Evolutionary conservation across 1,284 basidiomycete genomes (phyloP).

Genomic region (Irpex sp.): DNA sequence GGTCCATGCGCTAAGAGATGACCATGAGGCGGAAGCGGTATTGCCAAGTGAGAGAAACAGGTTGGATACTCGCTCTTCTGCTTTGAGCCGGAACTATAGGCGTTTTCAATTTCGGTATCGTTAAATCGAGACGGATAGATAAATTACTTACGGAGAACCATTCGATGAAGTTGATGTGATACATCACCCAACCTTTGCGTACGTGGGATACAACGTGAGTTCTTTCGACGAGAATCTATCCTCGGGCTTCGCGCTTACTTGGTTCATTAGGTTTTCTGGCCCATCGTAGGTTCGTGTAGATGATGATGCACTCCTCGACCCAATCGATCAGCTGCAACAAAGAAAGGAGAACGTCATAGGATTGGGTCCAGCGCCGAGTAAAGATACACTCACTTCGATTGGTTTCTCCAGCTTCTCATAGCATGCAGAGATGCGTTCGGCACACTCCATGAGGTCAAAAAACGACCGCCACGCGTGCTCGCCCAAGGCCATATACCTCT

Average conservation of each 20-base stretch:
- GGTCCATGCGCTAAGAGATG: background rate
- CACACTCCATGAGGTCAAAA: slow-evolving; percentile 1
- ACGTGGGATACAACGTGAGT: no score
- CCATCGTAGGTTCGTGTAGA: background rate
- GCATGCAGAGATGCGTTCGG: slow-evolving; percentile 3
- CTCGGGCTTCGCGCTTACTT: background rate
- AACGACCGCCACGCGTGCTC: background rate
- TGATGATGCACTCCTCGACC: slow-evolving; percentile 2
- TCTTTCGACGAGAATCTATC: no score
- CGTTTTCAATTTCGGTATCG: no score
- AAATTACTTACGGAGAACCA: no score
- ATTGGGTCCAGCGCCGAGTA: background rate
- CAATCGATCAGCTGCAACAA: slow-evolving; percentile 5
- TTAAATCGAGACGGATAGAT: no score
- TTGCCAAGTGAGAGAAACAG: slow-evolving; percentile 3
- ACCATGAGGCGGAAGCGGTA: background rate
- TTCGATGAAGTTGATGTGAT: no score
- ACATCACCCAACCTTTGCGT: no score
- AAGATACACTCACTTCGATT: background rate
- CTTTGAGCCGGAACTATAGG: background rate
- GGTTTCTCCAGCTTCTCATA: slow-evolving; percentile 1
- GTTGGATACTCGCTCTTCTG: background rate
- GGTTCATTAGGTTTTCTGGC: background rate
- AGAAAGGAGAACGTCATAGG: background rate
- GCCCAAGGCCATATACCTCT: no score